Evolutionary conservation across 768 basidiomycete genomes (phyloP).

Genomic region (Pisolithus sp.): DNA sequence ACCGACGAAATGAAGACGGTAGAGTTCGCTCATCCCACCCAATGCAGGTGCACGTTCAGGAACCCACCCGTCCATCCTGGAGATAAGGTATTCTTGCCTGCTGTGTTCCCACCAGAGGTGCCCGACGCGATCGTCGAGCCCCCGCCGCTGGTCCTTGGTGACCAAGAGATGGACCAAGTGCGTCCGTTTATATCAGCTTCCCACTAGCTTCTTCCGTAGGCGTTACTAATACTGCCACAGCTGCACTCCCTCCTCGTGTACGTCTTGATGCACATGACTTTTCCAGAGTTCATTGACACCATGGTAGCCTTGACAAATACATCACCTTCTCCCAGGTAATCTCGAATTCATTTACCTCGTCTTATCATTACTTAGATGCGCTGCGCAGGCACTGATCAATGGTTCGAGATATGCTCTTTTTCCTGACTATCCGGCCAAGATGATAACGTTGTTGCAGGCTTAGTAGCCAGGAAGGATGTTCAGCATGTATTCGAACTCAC

Average conservation of each 20-base stretch:
- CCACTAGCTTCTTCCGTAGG: not conserved
- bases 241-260: slow-evolving; percentile 58
- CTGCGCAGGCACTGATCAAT: slow-evolving; percentile 15
- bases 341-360: slow-evolving; percentile 28
- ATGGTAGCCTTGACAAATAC: slow-evolving; percentile 33
- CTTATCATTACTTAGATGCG: slow-evolving; percentile 16
- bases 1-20: not conserved
- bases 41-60: slow-evolving; percentile 41
- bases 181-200: not conserved
- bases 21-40: not conserved
- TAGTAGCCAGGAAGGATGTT: slow-evolving; percentile 18
- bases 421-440: not conserved
- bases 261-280: slow-evolving; percentile 13
- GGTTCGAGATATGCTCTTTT: slow-evolving; percentile 7
- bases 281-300: slow-evolving; percentile 32
- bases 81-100: slow-evolving; percentile 43
- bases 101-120: slow-evolving; percentile 42
- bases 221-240: slow-evolving; percentile 20
- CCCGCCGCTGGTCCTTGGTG: slow-evolving; percentile 29
- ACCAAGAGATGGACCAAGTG: slow-evolving; percentile 46
- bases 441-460: slow-evolving; percentile 8
- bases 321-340: slow-evolving; percentile 23
- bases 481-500: slow-evolving; percentile 24
- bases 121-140: slow-evolving; percentile 11
- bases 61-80: slow-evolving; percentile 28